phyloP scores from a whole-genome alignment of 371 early-diverging fungal species.

The Funneliformis caledonium region DNA sequence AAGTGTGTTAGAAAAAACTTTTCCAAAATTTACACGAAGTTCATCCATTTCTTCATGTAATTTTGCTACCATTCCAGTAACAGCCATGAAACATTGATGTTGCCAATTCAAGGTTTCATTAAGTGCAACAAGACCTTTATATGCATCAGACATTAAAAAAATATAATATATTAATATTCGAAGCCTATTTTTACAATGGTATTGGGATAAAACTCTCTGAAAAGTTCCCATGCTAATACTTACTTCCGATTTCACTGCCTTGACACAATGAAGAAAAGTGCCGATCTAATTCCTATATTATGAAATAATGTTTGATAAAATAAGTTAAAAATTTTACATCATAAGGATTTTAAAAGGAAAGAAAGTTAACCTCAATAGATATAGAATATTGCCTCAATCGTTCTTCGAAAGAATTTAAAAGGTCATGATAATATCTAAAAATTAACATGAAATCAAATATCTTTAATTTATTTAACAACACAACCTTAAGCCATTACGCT shows the following conservation, averaged over 20 bases:
- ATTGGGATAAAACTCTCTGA: too few relatives aligned
- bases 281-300: conserved; percentile 15
- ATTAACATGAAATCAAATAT: too few relatives aligned
- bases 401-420: too few relatives aligned
- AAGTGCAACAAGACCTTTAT: conserved; percentile 6
- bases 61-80: conserved; percentile 32
- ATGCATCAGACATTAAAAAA: neutral
- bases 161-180: neutral
- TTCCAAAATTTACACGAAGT: too few relatives aligned
- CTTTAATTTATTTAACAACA: too few relatives aligned
- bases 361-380: conserved; percentile 14
- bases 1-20: neutral
- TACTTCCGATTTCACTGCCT: neutral
- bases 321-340: neutral
- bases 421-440: too few relatives aligned
- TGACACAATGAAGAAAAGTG: neutral
- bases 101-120: conserved; percentile 28
- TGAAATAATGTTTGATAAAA: neutral
- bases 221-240: too few relatives aligned
- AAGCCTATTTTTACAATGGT: too few relatives aligned
- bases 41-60: conserved; percentile 33
- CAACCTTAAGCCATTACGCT: too few relatives aligned
- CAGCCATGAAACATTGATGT: conserved; percentile 27
- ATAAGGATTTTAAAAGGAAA: neutral
- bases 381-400: neutral